Conservation (phyloP, 2,329 filamentous ascomycete species). For the Neonectria neomacrospora region DNA sequence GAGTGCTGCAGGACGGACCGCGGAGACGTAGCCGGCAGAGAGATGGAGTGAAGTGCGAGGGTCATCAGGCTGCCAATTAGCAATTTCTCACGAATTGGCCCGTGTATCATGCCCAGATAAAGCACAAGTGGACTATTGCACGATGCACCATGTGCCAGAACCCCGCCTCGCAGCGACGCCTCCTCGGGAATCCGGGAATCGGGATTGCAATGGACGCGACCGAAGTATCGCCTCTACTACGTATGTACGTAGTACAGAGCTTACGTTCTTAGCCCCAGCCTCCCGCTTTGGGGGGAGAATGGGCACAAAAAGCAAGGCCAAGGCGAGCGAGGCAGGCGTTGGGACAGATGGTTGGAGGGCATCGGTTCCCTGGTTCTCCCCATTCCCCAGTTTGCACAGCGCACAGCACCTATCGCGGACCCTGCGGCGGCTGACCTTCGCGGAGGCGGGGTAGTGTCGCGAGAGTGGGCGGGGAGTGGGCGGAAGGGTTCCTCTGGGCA, state of each 20-base stretch:
- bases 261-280: slow-evolving; percentile 5
- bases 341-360: not conserved
- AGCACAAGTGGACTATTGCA: slow-evolving; percentile 9
- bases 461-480: slow-evolving; percentile 20
- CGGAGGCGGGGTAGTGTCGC: slow-evolving; percentile 24
- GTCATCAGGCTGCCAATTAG: not conserved
- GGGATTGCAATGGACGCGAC: slow-evolving; percentile 14
- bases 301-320: not conserved
- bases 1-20: slow-evolving; percentile 6
- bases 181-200: slow-evolving; percentile 30
- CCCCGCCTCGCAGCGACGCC: slow-evolving; percentile 13
- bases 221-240: slow-evolving; percentile 7
- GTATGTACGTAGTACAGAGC: too few relatives aligned
- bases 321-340: not conserved
- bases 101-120: slow-evolving; percentile 19
- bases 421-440: slow-evolving; percentile 17
- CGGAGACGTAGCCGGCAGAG: not conserved
- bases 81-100: not conserved
- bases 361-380: slow-evolving; percentile 14
- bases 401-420: slow-evolving; percentile 13
- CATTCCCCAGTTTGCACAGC: slow-evolving; percentile 23
- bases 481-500: slow-evolving; percentile 14
- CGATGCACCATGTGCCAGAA: slow-evolving; percentile 5
- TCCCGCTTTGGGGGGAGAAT: slow-evolving; percentile 9
- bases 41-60: slow-evolving; percentile 3